Evolutionary conservation across 495 filamentous ascomycete species (phyloP), one percentile per base, ranked within the genome.

Genomic region (Trichoderma erinaceum): DNA sequence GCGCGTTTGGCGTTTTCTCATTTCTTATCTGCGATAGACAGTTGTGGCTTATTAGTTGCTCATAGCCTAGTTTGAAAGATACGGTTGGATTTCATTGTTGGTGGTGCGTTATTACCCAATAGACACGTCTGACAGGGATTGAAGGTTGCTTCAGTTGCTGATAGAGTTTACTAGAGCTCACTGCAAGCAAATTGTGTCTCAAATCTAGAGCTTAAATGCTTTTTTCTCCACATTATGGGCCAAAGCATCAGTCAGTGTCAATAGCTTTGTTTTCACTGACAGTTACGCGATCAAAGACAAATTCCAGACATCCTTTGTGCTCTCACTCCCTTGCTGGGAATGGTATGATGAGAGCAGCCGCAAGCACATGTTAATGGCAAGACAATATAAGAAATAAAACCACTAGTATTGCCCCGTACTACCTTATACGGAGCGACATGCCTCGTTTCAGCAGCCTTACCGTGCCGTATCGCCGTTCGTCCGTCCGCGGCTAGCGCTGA

Each of bases 211-310:
- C 5, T 38, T 35, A 35, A 29, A 29, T 4, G 35, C 35, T 10
- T n/a, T n/a, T n/a, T n/a, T 38, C 35, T 38, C 35, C 35, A 38
- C 35, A 38, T 48, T 48, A 16, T 4, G 44, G 2, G 2, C 44
- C 44, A 48, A 16, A 46, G 18, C 43, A 18, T 46, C 35, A 38
- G 35, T 38, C 35, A 38, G 35, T 6, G 35, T 38, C 35, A 38
- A 38, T 38, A 5, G 35, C 35, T 38, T 38, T 56, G 50, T 56
- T n/a, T 56, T 7, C 43, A 46, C 13, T n/a, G 16, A n/a, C 50
- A 25, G 16, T 56, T 56, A n/a, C 50, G 50, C 21, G 50, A 56
- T 23, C 50, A 56, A 56, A 56, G 50, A 56, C 50, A 56, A 56
- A 56, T 21, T 56, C 21, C 50, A 18, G 18, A 46, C 43, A 46